These are phyloP conservation scores for Artemisia annua DNA, from an alignment of 129 eudicot species.

Conservation along the genomic window DNA sequence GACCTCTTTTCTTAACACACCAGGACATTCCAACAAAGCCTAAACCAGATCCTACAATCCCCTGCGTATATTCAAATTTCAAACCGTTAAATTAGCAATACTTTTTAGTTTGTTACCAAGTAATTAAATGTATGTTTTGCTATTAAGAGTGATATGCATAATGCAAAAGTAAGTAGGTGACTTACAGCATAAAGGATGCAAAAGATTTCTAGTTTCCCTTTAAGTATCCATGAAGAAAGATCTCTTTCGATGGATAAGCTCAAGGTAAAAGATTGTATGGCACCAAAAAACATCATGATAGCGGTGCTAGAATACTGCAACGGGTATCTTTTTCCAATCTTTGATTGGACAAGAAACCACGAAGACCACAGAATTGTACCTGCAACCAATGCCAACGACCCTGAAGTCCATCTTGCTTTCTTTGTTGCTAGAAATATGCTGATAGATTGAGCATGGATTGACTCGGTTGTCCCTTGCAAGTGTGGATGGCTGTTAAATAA, in stretches of 20 bases:
- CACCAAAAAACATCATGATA: conserved; percentile 61
- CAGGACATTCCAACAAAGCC: conserved; percentile 73
- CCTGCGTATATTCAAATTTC: conserved; percentile 17
- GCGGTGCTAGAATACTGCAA: conserved; percentile 70
- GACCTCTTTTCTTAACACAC: conserved; percentile 83
- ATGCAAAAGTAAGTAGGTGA: not conserved
- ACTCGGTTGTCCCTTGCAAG: conserved; percentile 6
- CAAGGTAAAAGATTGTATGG: conserved; percentile 56
- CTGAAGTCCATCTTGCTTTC: conserved; percentile 46
- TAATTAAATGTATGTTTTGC: conserved; percentile 2
- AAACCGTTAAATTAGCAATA: too few relatives aligned
- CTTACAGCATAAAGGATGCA: conserved; percentile 62
- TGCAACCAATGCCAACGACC: conserved; percentile 43
- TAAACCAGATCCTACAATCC: conserved; percentile 65
- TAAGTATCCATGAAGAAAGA: conserved; percentile 50
- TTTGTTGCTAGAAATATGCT: conserved; percentile 18
- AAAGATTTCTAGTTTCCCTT: conserved; percentile 43
- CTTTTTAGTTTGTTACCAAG: not conserved
- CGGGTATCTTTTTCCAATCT: conserved; percentile 55
- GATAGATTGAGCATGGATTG: conserved; percentile 23
- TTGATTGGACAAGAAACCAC: conserved; percentile 66
- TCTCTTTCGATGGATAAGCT: conserved; percentile 45
- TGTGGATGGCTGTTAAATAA: conserved; percentile 39
- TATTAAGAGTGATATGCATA: not conserved
- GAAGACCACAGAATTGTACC: conserved; percentile 61